Evolutionary conservation across 2,329 filamentous ascomycete genomes (phyloP), one percentile per base, ranked within the genome.

Genomic region (Cercospora brassicicola): DNA sequence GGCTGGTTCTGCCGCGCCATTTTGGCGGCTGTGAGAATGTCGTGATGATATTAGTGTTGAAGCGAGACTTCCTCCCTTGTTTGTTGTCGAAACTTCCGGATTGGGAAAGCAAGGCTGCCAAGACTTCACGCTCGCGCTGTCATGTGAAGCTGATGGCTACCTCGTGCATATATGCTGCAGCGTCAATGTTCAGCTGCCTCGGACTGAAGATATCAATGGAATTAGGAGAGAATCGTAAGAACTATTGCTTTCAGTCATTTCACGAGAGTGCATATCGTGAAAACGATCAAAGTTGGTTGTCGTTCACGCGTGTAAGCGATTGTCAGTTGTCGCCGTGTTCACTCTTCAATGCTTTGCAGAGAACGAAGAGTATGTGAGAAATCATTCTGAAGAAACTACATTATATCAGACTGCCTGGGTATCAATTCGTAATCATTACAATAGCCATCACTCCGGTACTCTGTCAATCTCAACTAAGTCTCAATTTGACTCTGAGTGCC

Each of bases 1-100:
- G 82, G 82, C 70, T 82, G 81, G 30, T 78, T 75, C 20, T 62
- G 64, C 66, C 79, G 74, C 69, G 77, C 72, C 73, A 78, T 77
- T 42, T 15, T 61, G 63, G 56, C 63, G 23, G 45, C 56, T 59
- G 42, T 30, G 39, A 23, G 4, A 11, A n/a, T 51, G 56, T 65
- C 42, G 55, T 60, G 20, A 42, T 36, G 55, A 59, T 59, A 15
- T 36, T 59, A n/a, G 31, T 28, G 55, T 57, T 57, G 28, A 23
- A 23, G 30, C 18, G 28, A 59, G 28, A 23, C 28, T 64, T 42
- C 36, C 36, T 42, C 36, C 36, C 15, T 42, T 56, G 48, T 57
- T 62, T 48, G 59, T 26, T 48, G 59, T 62, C 59, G 59, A 42
- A 42, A 62, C 59, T 62, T 45, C 59, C 39, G 59, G 39, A 48